Evolutionary conservation across 2,329 filamentous ascomycete species (phyloP).

Genomic region (Coniochaeta hoffmannii): DNA sequence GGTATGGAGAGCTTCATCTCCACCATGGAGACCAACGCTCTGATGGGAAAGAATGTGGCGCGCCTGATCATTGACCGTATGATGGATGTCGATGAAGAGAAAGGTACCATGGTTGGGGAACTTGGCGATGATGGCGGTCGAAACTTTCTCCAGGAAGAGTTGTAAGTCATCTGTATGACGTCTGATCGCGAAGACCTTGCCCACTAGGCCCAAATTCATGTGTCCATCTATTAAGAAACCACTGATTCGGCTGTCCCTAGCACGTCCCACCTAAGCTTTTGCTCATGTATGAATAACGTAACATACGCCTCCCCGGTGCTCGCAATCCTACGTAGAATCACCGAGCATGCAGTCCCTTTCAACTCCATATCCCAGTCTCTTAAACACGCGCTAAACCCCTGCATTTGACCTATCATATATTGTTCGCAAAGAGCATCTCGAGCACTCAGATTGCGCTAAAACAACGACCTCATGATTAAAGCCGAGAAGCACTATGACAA

Average conservation of each 20-base stretch:
- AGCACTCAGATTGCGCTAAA: no score
- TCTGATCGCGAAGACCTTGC: neutral
- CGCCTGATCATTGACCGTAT: slow-evolving; percentile 59
- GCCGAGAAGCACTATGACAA: no score
- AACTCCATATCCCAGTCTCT: neutral
- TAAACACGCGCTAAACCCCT: no score
- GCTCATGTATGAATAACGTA: neutral
- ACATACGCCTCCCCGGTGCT: neutral
- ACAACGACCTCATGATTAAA: no score
- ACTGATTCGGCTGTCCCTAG: slow-evolving; percentile 8
- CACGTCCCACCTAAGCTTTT: neutral
- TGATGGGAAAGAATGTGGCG: slow-evolving; percentile 86
- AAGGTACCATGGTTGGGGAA: slow-evolving; percentile 5
- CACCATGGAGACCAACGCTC: slow-evolving; percentile 91
- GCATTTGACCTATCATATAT: no score
- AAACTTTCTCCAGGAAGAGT: slow-evolving; percentile 4
- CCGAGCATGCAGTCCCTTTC: neutral
- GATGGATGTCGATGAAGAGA: slow-evolving; percentile 15
- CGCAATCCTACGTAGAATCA: neutral
- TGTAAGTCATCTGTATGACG: neutral
- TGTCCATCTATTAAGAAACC: neutral
- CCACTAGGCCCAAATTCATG: neutral
- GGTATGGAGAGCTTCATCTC: slow-evolving; percentile 91
- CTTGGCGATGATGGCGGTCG: slow-evolving; percentile 6
- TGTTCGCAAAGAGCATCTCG: no score